Evolutionary conservation across 768 basidiomycete genomes (phyloP), one percentile per base, ranked within the genome.

Genomic region (Fomitopsis pulvina): DNA sequence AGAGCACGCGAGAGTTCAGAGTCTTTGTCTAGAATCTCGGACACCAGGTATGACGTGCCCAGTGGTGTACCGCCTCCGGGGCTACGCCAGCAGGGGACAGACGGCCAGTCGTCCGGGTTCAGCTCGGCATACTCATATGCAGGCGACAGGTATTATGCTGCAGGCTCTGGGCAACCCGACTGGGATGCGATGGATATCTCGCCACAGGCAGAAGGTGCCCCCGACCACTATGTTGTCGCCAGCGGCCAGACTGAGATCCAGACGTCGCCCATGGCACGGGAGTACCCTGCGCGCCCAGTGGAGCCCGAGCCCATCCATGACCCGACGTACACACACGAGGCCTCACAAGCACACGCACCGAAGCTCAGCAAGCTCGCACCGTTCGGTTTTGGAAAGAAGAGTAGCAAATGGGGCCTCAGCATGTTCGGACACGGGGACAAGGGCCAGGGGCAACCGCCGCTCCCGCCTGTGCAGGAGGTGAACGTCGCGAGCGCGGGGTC

Each of bases 381-480:
- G 41, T 72, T 86, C 53, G 71, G 77, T 29, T 80, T 87, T 59
- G 77, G 76, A 54, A 89, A 84, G 74, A 88, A 87, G 67, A 72
- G 71, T 54, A 73, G 74, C 57, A 81, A 76, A 66, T 85, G 83
- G 80, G 74, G 76, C 30, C 71, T 88, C 10, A 59, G 64, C 11
- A 60, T 62, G 38, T 82, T 88, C 74, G 83, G 87, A 26, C 69
- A 75, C 41, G 74, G 78, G 37, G 87, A 90, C 61, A 87, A 87
- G 59, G 50, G 52, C 12, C 45, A 52, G 21, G 34, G 4, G 4
- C 34, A 37, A 6, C 73, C 74, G 45, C 65, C 68, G 5, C 69
- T 89, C 7, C 79, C 87, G 30, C 84, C 87, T 29, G 79, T 88
- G 30, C 86, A 89, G 39, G 87, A 91, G 69, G 69, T 78, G 18